Conservation (phyloP, 441 rosid genomes). For the Erodium chrysanthum region DNA sequence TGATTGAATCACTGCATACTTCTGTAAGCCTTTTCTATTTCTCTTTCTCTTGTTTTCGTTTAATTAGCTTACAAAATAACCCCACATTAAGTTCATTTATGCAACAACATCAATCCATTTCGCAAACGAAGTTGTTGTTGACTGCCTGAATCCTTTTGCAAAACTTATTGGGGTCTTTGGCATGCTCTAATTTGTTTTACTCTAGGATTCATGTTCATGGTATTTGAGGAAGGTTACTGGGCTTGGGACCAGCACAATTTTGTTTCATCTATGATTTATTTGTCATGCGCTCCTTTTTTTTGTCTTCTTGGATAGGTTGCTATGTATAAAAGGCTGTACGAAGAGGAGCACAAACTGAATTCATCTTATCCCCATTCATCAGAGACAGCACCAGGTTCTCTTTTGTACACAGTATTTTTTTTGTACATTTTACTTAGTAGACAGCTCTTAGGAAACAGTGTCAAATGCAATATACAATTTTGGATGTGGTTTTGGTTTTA, state of each 20-base stretch:
- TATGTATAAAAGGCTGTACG: slow-evolving; percentile 85
- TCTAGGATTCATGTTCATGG: too few species aligned
- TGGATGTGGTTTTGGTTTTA: not conserved
- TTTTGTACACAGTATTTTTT: slow-evolving; percentile 2
- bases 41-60: not conserved
- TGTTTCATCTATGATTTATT: not conserved
- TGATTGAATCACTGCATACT: slow-evolving; percentile 90
- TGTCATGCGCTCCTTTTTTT: not conserved
- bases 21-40: slow-evolving; percentile 47
- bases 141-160: too few species aligned
- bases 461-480: not conserved
- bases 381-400: slow-evolving; percentile 45
- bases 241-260: too few species aligned
- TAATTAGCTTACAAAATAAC: too few species aligned
- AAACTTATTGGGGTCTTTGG: too few species aligned
- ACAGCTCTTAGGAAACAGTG: not conserved
- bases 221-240: too few species aligned
- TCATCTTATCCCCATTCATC: slow-evolving; percentile 38
- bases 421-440: not conserved
- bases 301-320: slow-evolving; percentile 47
- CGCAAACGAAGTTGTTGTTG: too few species aligned
- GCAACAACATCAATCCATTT: too few species aligned
- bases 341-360: slow-evolving; percentile 74
- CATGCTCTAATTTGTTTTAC: too few species aligned
- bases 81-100: too few species aligned